These are phyloP conservation scores for Uronychia binucleata DNA, from an alignment of 73 alveolate genomes.

Conservation along the genomic window DNA sequence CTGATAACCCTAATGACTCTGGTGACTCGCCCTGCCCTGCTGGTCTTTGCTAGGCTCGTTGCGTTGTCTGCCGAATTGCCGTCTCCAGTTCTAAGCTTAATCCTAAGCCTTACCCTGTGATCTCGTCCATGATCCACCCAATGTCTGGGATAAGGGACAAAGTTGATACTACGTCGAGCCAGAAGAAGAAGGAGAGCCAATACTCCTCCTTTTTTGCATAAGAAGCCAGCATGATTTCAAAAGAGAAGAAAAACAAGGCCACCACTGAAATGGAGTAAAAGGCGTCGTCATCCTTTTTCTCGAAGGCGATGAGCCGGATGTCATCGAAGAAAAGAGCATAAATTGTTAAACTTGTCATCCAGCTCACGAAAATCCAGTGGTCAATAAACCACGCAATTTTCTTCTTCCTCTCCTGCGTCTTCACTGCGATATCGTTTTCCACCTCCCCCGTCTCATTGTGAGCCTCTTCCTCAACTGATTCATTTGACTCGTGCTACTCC, in stretches of 20 bases:
- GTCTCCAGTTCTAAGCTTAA: neutral
- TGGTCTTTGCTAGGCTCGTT: conserved; percentile 69
- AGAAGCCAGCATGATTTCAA: conserved; percentile 75
- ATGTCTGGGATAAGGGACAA: conserved; percentile 86
- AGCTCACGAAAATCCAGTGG: neutral
- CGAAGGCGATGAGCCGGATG: conserved; percentile 52
- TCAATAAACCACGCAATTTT: neutral
- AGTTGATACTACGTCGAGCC: conserved; percentile 93
- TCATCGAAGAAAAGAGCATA: conserved; percentile 82
- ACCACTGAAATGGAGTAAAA: conserved; percentile 35
- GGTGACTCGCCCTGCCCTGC: conserved; percentile 85
- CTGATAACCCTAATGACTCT: conserved; percentile 77
- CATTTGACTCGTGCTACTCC: neutral
- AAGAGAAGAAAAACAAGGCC: conserved; percentile 38
- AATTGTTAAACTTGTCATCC: conserved; percentile 50
- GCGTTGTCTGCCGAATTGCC: conserved; percentile 70
- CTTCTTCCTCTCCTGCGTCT: neutral
- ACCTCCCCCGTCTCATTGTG: neutral
- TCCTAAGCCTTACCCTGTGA: conserved; percentile 10
- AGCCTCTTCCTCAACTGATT: neutral
- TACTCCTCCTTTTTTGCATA: conserved; percentile 50
- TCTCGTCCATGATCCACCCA: conserved; percentile 82
- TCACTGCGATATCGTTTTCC: neutral
- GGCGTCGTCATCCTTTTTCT: conserved; percentile 40
- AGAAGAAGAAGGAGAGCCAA: conserved; percentile 84